phyloP scores from a whole-genome alignment of 2,329 filamentous ascomycete species.

The Coniochaeta sp. region DNA sequence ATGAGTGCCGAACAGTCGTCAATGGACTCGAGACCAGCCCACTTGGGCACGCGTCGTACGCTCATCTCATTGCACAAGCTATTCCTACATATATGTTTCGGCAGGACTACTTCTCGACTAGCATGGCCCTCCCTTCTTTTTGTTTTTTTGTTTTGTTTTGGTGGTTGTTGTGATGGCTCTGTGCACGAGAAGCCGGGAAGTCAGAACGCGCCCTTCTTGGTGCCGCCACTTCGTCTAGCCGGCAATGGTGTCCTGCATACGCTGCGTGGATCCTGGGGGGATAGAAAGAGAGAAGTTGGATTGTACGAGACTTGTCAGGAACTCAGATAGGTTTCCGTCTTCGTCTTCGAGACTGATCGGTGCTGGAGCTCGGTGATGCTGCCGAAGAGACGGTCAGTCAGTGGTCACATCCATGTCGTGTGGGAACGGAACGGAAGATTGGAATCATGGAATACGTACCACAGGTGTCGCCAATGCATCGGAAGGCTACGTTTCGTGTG shows the following conservation, averaged over 20 bases:
- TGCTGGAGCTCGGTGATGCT: neutral
- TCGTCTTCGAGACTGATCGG: neutral
- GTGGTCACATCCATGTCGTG: neutral
- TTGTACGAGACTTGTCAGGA: neutral
- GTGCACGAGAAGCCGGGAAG: neutral
- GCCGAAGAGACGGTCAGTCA: neutral
- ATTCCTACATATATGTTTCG: no score
- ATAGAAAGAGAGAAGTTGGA: neutral
- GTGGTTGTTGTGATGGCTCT: neutral
- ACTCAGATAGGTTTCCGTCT: neutral
- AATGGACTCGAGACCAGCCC: no score
- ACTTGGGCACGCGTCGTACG: no score
- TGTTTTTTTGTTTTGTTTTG: no score
- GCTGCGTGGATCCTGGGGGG: neutral
- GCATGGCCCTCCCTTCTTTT: no score
- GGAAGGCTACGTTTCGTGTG: neutral
- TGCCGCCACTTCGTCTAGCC: neutral
- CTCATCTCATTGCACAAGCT: no score
- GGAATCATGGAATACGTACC: neutral
- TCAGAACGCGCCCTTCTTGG: neutral
- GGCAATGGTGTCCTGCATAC: neutral
- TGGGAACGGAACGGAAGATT: neutral
- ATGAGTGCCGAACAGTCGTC: no score
- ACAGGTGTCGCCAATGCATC: neutral
- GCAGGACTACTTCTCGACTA: no score